These are phyloP conservation scores for Phytophthora pini DNA, from an alignment of 352 stramenopile species.

Conservation along the genomic window DNA sequence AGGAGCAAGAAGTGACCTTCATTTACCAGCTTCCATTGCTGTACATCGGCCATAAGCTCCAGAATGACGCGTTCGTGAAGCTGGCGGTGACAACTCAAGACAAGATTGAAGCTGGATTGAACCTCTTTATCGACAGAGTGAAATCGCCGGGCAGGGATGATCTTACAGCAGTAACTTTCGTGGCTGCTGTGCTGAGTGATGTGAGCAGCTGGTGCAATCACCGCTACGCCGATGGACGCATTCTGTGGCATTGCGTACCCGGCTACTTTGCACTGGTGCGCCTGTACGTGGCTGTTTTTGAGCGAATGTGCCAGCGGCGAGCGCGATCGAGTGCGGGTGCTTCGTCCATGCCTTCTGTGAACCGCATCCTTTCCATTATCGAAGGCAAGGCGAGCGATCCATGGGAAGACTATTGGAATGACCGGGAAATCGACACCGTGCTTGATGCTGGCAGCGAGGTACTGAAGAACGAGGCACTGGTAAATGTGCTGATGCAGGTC, in stretches of 20 bases:
- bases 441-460: conserved; percentile 64
- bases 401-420: conserved; percentile 81
- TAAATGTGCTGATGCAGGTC: conserved; percentile 83
- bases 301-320: conserved; percentile 81
- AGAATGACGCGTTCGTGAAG: conserved; percentile 51
- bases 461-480: conserved; percentile 70
- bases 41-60: conserved; percentile 55
- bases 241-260: conserved; percentile 82
- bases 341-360: conserved; percentile 51
- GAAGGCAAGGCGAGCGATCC: conserved; percentile 59
- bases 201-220: conserved; percentile 66
- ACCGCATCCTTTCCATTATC: conserved; percentile 69
- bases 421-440: conserved; percentile 60
- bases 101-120: conserved; percentile 59
- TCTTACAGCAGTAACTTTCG: conserved; percentile 69
- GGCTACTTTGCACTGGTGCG: conserved; percentile 79
- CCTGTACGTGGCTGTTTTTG: conserved; percentile 71
- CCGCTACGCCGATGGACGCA: conserved; percentile 39
- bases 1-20: conserved; percentile 61
- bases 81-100: conserved; percentile 39
- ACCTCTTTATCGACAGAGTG: conserved; percentile 66
- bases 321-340: conserved; percentile 34
- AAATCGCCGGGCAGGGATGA: conserved; percentile 64
- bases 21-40: conserved; percentile 62
- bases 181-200: conserved; percentile 73